Evolutionary conservation across 1,139 yeast species (phyloP).

Genomic region (Sugiyamaella grinbergsii): DNA sequence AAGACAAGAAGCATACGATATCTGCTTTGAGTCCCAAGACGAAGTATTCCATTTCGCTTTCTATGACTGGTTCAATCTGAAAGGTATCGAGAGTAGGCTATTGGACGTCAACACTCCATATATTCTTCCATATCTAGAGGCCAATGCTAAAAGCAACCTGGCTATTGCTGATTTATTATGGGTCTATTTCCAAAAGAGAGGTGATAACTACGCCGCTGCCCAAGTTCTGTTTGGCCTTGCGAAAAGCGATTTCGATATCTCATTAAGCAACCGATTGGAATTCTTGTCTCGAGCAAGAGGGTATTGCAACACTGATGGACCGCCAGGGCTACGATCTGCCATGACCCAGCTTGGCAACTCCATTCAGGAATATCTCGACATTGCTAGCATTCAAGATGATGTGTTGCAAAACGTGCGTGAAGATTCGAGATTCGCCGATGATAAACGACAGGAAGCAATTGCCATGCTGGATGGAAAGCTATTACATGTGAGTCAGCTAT

Average conservation of each 20-base stretch:
- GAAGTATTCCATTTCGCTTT: constrained; percentile 85
- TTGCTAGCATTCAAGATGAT: constrained; percentile 88
- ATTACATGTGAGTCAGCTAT: constrained; percentile 72
- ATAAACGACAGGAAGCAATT: constrained; percentile 50
- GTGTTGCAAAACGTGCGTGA: constrained; percentile 58
- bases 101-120: constrained; percentile 80
- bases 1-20: constrained; percentile 58
- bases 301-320: constrained; percentile 82
- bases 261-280: constrained; percentile 76
- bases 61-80: constrained; percentile 87
- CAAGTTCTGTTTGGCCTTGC: constrained; percentile 75
- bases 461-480: constrained; percentile 64
- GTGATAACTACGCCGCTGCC: constrained; percentile 80
- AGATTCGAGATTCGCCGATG: constrained; percentile 59
- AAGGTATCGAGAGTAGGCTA: constrained; percentile 75
- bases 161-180: constrained; percentile 81
- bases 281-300: constrained; percentile 91
- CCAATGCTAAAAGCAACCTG: constrained; percentile 66
- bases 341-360: constrained; percentile 65
- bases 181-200: constrained; percentile 85
- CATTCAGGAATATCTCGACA: constrained; percentile 81
- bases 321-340: constrained; percentile 70
- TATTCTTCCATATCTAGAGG: constrained; percentile 74
- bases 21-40: constrained; percentile 74
- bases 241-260: constrained; percentile 68